A percentile compares a stretch with the other conserved stretches of the same genome.
Conservation (phyloP, 108 stramenopile genomes). For the Chaetoceros muelleri region DNA sequence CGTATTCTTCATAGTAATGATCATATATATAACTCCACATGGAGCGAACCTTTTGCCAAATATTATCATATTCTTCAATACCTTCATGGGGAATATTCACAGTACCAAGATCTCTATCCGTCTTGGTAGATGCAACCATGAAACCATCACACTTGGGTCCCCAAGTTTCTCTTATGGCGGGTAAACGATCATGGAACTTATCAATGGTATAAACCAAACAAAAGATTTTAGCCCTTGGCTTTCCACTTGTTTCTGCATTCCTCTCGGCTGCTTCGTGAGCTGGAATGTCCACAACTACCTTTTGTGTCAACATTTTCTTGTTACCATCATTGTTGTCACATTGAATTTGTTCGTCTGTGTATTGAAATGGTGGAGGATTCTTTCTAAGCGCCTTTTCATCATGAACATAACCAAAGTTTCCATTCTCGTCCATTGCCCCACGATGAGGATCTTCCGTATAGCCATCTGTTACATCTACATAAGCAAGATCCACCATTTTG, state of each 20-base stretch:
- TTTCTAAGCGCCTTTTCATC: slow-evolving; percentile 60
- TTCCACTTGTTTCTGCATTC: slow-evolving; percentile 26
- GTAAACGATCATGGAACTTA: slow-evolving; percentile 47
- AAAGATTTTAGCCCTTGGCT: slow-evolving; percentile 71
- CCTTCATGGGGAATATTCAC: slow-evolving; percentile 91
- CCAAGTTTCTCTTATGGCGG: slow-evolving; percentile 64
- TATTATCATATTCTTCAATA: slow-evolving; percentile 91
- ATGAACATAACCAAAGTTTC: slow-evolving; percentile 68
- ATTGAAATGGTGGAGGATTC: slow-evolving; percentile 56
- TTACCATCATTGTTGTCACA: slow-evolving; percentile 45
- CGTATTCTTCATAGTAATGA: slow-evolving; percentile 75
- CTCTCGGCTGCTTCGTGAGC: slow-evolving; percentile 43
- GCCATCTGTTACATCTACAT: slow-evolving; percentile 45
- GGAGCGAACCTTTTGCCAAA: slow-evolving; percentile 94
- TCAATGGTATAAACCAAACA: slow-evolving; percentile 80
- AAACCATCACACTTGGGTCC: slow-evolving; percentile 94
- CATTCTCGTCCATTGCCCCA: slow-evolving; percentile 67
- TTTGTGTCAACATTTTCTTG: slow-evolving; percentile 58
- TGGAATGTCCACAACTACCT: slow-evolving; percentile 53
- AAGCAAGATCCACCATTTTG: slow-evolving; percentile 43
- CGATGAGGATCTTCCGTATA: slow-evolving; percentile 67
- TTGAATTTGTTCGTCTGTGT: slow-evolving; percentile 21
- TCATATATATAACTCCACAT: slow-evolving; percentile 95
- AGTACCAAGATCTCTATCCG: slow-evolving; percentile 57
- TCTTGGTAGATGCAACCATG: slow-evolving; percentile 84